Evolutionary conservation across 2,329 filamentous ascomycete species (phyloP), one percentile per base, ranked within the genome.

Genomic region (Diplodia scrobiculata): DNA sequence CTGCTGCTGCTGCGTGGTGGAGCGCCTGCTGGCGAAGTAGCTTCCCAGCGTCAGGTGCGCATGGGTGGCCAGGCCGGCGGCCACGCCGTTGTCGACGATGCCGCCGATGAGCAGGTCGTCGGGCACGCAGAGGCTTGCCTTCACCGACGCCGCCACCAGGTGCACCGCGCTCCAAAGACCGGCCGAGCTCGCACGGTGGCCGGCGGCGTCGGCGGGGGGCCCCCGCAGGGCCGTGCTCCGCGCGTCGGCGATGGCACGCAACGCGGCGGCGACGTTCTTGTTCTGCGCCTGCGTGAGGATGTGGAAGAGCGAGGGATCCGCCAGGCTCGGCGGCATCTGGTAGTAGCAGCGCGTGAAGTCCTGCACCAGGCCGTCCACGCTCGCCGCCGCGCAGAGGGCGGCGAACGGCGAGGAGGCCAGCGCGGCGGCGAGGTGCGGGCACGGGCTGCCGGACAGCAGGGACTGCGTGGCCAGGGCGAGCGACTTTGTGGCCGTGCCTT

Each of bases 311-410:
- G 48, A 51, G 21, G 48, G 48, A 2, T 51, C 48, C 9, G 11
- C 0, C 3, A 25, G 3, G 1, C 19, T 27, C 21, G 48, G 48
- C 25, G 48, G 48, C 21, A 51, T 13, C 13, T 29, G 11, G 25
- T 51, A 51, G 25, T 51, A 51, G 25, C 48, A 51, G 21, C 48
- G 48, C 10, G 48, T 51, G 48, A 51, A 51, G 25, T 51, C 48
- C 11, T 14, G 11, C 11, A 51, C 48, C 19, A 51, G 25, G 21
- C 0, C 21, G 11, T 51, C 48, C 3, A 51, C 21, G 25, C 4
- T 25, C 21, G 48, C 48, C 11, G 48, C 48, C 21, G 17, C 7
- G 48, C 21, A 29, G 21, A 51, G 48, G 3, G 48, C 25, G 3
- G 48, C 48, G 13, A 51, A 51, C 3, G 48, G 48, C 2, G 48